Base-by-base conservation (phyloP, 108 stramenopile genomes). In the Fragilaria crotonensis region DNA sequence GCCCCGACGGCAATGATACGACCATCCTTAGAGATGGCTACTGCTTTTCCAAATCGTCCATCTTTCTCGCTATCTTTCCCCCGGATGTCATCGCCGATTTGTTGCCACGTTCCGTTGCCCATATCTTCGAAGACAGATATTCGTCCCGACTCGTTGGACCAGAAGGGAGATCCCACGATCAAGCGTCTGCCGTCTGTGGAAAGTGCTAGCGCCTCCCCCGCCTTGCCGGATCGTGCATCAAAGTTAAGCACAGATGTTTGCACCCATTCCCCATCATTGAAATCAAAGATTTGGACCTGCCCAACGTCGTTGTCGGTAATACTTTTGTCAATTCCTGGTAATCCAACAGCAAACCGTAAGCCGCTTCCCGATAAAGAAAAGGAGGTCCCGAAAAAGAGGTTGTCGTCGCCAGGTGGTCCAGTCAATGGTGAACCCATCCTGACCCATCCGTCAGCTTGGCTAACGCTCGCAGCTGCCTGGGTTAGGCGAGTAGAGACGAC, bases 1-100 rank as follows among this genome's bases (percentile, higher is more conserved):
- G 73, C 58, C n/a, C 64, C 73, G 4, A 64, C 45, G 1, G 67
- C 73, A 21, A 74, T 53, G 22, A 54, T 31, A 5, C 41, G 48
- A 36, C 73, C 73, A 45, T 74, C 58, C 18, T 48, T 49, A 17
- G 67, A 68, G 23, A 74, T 44, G 11, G 28, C 48, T 1, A 73
- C 72, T 23, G 36, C 25, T 25, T 65, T 58, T 0, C 72, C 72
- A 52, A 60, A 49, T 31, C 63, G 48, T 21, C 33, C 66, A 48
- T 54, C 53, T 21, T 32, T 32, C 2, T 30, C 19, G 20, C n/a
- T 18, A 4, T 36, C 9, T 32, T 56, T 20, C 2, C 33, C 55
- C 4, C 2, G 17, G 18, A 56, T 18, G 4, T 32, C 33, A 26
- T 48, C 25, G 45, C 58, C 58, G 17, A 56, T 2, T 17, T 3